Evolutionary conservation across 805 yeast genomes (phyloP), one percentile per base, ranked within the genome.

Genomic region (Metschnikowia anglica): DNA sequence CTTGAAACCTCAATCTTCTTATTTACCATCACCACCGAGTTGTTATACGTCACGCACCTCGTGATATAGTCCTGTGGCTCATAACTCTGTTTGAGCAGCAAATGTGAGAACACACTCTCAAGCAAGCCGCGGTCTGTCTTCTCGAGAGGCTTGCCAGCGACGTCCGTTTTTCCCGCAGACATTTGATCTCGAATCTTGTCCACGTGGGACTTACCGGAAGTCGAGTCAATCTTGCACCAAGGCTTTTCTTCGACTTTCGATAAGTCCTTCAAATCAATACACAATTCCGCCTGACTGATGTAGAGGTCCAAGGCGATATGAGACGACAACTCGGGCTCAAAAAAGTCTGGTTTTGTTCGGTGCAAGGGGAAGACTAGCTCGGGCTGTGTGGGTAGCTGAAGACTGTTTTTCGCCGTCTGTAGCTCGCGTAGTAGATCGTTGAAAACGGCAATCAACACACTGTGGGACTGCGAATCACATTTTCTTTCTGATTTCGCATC

Each of bases 1-100:
- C 83, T 75, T 20, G 79, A 72, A 3, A 81, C 80, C 45, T 79
- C 80, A 17, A 81, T 63, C 43, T 78, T 80, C 46, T 77, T 82
- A 47, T 67, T 63, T 19, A 83, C 80, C 55, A 79, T 78, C 19
- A 83, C 89, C 33, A 83, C 88, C 50, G 65, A 69, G 31, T 69
- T 66, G 44, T 76, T 65, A 58, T 75, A 83, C 0, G 89, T 83
- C 12, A 81, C 63, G 42, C 86, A 79, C 47, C 83, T 73, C 13
- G 83, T 80, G 37, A 84, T 66, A 56, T 76, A 60, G 51, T 77
- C 81, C 35, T 69, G 62, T 17, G 83, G 68, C 23, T 54, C 60
- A 33, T 56, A 49, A 39, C 53, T 63, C 6, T 61, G 66, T 41
- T 56, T 57, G 29, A 67, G 51, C 59, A 51, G 59, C 20, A 63